Evolutionary conservation across 169 alveolate genomes (phyloP).

Genomic region (Plasmodium fragile): DNA sequence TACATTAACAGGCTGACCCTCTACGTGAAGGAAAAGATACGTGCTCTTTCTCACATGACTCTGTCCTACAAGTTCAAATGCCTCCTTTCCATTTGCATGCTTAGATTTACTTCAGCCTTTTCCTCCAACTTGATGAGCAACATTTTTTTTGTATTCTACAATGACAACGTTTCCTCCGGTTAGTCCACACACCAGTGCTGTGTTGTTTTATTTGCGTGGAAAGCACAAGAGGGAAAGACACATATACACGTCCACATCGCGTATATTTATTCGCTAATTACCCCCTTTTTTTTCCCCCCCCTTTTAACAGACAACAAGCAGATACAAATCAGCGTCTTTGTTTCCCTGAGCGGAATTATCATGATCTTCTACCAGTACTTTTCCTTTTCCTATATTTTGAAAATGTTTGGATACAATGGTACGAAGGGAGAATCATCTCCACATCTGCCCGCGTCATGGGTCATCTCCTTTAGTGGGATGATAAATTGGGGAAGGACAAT

Average conservation of each 20-base stretch:
- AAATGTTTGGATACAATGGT: slow-evolving; percentile 61
- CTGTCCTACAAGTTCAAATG: slow-evolving; percentile 56
- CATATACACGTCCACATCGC: neutral
- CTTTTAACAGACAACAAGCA: slow-evolving; percentile 66
- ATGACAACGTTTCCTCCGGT: slow-evolving; percentile 73
- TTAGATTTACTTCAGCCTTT: slow-evolving; percentile 69
- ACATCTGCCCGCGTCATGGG: neutral
- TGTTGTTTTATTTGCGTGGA: neutral
- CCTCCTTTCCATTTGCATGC: slow-evolving; percentile 48
- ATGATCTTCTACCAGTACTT: slow-evolving; percentile 73
- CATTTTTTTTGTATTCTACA: slow-evolving; percentile 74
- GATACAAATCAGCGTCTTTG: slow-evolving; percentile 72
- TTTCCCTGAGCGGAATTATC: slow-evolving; percentile 74
- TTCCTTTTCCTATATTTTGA: slow-evolving; percentile 71
- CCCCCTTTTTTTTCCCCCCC: neutral
- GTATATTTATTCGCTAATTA: neutral
- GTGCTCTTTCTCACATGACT: neutral
- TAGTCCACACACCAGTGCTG: neutral
- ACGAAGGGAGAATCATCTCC: neutral
- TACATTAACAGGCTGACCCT: slow-evolving; percentile 16
- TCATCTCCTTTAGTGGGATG: neutral
- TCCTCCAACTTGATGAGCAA: slow-evolving; percentile 72
- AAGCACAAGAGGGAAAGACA: neutral
- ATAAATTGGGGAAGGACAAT: neutral
- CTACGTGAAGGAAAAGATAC: slow-evolving; percentile 12